Evolutionary conservation across 371 early-diverging fungal genomes (phyloP).

Genomic region (Apophysomyces sp.): DNA sequence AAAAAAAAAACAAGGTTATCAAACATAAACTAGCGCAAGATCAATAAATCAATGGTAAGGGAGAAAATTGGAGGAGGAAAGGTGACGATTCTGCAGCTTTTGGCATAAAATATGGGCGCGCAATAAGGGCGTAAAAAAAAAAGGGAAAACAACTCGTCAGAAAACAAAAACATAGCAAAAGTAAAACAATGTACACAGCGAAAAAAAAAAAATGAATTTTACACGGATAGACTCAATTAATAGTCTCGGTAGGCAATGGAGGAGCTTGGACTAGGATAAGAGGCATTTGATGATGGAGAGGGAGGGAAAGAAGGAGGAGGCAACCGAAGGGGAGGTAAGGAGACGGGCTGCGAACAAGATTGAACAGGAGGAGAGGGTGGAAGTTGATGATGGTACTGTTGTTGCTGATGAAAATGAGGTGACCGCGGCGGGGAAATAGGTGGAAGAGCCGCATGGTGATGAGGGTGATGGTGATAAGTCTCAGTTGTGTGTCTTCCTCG

Average conservation of each 20-base stretch:
- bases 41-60: slow-evolving; percentile 21
- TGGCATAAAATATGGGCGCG: not conserved
- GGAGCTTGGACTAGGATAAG: slow-evolving; percentile 35
- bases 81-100: not conserved
- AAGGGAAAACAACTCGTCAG: not conserved
- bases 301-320: slow-evolving; percentile 25
- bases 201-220: not conserved
- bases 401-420: slow-evolving; percentile 13
- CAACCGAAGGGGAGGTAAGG: slow-evolving; percentile 33
- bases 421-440: slow-evolving; percentile 46
- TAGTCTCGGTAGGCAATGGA: not conserved
- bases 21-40: not conserved
- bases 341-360: slow-evolving; percentile 2
- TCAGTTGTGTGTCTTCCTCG: slow-evolving; percentile 29
- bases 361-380: slow-evolving; percentile 3
- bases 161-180: not conserved
- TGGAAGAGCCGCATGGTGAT: slow-evolving; percentile 32
- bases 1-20: not conserved
- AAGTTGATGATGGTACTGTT: not conserved
- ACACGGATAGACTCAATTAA: slow-evolving; percentile 5
- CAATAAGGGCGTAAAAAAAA: not conserved
- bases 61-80: slow-evolving; percentile 16
- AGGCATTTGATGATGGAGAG: slow-evolving; percentile 27
- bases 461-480: slow-evolving; percentile 27
- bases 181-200: not conserved